Evolutionary conservation across 1,284 basidiomycete species (phyloP).

Genomic region (Phellopilus nigrolimitatus): DNA sequence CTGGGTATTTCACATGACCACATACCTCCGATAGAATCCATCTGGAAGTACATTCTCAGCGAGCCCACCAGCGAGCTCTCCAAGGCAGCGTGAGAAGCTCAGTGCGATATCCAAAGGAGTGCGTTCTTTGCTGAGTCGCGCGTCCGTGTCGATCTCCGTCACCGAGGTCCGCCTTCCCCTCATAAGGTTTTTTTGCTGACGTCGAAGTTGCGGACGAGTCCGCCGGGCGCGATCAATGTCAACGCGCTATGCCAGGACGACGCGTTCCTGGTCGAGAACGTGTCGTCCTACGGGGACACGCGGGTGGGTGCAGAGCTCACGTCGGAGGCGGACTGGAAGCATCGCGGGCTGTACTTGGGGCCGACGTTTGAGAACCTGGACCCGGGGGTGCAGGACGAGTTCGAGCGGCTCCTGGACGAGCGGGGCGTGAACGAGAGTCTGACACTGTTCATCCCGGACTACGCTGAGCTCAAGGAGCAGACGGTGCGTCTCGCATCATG

Average conservation of each 20-base stretch:
- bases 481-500: slow-evolving; percentile 58
- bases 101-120: too few relatives aligned
- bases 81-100: too few relatives aligned
- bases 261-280: slow-evolving; percentile 82
- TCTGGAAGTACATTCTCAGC: too few relatives aligned
- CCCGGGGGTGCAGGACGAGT: slow-evolving; percentile 79
- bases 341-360: slow-evolving; percentile 88
- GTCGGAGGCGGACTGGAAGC: slow-evolving; percentile 90
- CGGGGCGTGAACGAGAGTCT: slow-evolving; percentile 82
- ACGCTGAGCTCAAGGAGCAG: slow-evolving; percentile 87
- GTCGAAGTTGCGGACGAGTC: too few relatives aligned
- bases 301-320: slow-evolving; percentile 75
- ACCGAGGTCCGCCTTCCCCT: too few relatives aligned
- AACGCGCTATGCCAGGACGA: slow-evolving; percentile 85
- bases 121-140: too few relatives aligned
- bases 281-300: slow-evolving; percentile 78
- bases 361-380: slow-evolving; percentile 95
- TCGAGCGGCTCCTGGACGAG: slow-evolving; percentile 80
- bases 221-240: slow-evolving; percentile 66
- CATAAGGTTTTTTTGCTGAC: too few relatives aligned
- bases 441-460: slow-evolving; percentile 80
- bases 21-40: too few relatives aligned
- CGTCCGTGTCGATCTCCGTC: too few relatives aligned
- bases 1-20: too few relatives aligned
- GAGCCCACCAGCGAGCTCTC: too few relatives aligned